Conservation (phyloP, 2,329 filamentous ascomycete genomes). For the Botrytis deweyae region DNA sequence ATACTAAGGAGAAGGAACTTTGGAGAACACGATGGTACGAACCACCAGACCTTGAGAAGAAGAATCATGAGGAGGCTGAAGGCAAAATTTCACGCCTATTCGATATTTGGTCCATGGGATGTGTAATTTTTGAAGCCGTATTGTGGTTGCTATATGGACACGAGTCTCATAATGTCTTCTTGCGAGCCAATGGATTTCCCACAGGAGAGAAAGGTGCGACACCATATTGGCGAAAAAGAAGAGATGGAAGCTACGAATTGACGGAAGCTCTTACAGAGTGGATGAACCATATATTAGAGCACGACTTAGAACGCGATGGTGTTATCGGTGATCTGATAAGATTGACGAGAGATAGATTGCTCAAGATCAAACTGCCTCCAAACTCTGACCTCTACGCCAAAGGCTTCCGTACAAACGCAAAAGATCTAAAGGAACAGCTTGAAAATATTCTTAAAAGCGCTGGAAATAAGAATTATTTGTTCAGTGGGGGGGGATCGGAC, state of each 20-base stretch:
- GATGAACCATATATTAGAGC: neutral
- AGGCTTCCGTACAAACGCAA: neutral
- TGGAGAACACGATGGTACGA: conserved; percentile 12
- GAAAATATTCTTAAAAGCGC: neutral
- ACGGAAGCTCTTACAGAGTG: neutral
- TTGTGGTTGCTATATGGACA: conserved; percentile 9
- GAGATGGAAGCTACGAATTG: neutral
- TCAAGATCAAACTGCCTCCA: neutral
- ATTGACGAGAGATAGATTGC: neutral
- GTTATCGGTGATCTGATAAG: neutral
- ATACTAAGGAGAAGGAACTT: neutral
- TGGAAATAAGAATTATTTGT: neutral
- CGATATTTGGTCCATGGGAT: conserved; percentile 9
- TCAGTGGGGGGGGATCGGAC: neutral
- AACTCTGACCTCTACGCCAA: neutral
- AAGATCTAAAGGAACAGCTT: neutral
- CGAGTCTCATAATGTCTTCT: neutral
- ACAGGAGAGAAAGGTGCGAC: neutral
- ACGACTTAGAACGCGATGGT: neutral
- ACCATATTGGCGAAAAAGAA: neutral
- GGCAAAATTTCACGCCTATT: conserved; percentile 4
- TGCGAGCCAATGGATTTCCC: neutral
- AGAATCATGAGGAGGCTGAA: neutral
- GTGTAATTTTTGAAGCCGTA: conserved; percentile 10
- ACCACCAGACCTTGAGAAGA: neutral